Evolutionary conservation across 495 filamentous ascomycete genomes (phyloP).

Genomic region (Pseudevernia furfuracea): DNA sequence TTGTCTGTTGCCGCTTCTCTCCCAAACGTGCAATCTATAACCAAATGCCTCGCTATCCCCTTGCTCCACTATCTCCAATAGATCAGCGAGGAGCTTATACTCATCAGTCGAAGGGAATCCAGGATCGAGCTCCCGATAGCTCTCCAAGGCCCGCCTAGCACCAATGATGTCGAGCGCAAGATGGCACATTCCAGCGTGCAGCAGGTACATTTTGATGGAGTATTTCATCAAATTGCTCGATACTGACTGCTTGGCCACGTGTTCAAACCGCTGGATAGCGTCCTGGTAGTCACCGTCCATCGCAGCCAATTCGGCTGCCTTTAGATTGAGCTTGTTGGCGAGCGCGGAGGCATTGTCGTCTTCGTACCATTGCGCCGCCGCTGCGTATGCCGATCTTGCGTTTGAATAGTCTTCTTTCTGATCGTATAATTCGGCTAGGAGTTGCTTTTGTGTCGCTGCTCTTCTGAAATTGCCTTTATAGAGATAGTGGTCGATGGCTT

Average conservation of each 20-base stretch:
- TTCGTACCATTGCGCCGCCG: slow-evolving; percentile 78
- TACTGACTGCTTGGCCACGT: slow-evolving; percentile 61
- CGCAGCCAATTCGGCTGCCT: slow-evolving; percentile 79
- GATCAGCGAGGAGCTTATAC: slow-evolving; percentile 67
- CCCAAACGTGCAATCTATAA: no score
- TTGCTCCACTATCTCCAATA: slow-evolving; percentile 60
- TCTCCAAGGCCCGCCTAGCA: slow-evolving; percentile 66
- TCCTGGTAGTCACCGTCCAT: slow-evolving; percentile 73
- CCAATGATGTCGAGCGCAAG: slow-evolving; percentile 59
- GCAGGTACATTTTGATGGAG: slow-evolving; percentile 85
- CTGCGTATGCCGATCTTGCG: slow-evolving; percentile 43
- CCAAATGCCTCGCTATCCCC: slow-evolving; percentile 73
- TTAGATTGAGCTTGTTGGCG: slow-evolving; percentile 84
- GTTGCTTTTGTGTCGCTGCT: slow-evolving; percentile 80
- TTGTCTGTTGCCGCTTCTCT: no score
- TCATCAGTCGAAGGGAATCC: slow-evolving; percentile 68
- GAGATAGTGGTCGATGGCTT: slow-evolving; percentile 72
- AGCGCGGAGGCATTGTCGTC: slow-evolving; percentile 79
- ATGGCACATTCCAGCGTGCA: slow-evolving; percentile 82
- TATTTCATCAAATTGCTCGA: slow-evolving; percentile 81
- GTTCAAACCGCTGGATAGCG: slow-evolving; percentile 72
- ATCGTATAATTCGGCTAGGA: slow-evolving; percentile 76
- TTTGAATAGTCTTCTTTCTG: slow-evolving; percentile 57
- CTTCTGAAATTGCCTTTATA: slow-evolving; percentile 78
- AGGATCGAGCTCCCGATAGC: slow-evolving; percentile 74